These are phyloP conservation scores for Curvularia verruculosa DNA, from an alignment of 2,329 filamentous ascomycete genomes.

Conservation along the genomic window DNA sequence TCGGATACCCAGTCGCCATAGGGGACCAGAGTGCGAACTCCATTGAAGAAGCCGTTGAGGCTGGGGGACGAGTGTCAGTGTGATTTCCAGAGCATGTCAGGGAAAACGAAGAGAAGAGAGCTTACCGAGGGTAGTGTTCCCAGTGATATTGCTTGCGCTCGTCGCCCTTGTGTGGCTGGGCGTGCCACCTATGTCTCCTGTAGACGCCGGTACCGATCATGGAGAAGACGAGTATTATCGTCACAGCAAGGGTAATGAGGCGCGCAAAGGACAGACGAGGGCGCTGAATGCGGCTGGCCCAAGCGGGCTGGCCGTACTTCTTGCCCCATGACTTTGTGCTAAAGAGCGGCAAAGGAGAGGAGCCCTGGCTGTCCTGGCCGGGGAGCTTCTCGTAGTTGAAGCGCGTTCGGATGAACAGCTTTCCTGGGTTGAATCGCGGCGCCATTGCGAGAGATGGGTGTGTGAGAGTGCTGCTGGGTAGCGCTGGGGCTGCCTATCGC, in stretches of 20 bases:
- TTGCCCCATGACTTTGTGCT: slow-evolving; percentile 47
- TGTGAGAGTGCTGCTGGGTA: slow-evolving; percentile 21
- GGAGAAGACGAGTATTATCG: slow-evolving; percentile 49
- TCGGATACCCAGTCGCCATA: slow-evolving; percentile 52
- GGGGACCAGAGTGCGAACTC: slow-evolving; percentile 55
- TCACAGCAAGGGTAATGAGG: slow-evolving; percentile 50
- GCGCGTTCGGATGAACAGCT: slow-evolving; percentile 52
- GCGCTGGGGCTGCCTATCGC: slow-evolving; percentile 35
- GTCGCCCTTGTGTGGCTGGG: slow-evolving; percentile 42
- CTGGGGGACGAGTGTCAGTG: slow-evolving; percentile 39
- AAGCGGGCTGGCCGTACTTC: slow-evolving; percentile 44
- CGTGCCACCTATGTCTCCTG: slow-evolving; percentile 44
- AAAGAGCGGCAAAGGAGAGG: slow-evolving; percentile 50
- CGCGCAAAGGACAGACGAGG: slow-evolving; percentile 52
- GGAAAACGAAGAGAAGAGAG: not conserved
- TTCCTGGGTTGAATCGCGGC: slow-evolving; percentile 53
- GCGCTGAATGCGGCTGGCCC: slow-evolving; percentile 49
- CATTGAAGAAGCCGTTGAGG: slow-evolving; percentile 57
- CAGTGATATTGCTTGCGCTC: slow-evolving; percentile 51
- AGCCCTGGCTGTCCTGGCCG: slow-evolving; percentile 49
- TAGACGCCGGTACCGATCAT: slow-evolving; percentile 53
- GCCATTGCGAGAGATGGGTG: slow-evolving; percentile 35
- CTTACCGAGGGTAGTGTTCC: slow-evolving; percentile 54
- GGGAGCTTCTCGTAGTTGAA: slow-evolving; percentile 57
- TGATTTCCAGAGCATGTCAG: not conserved